phyloP scores from a whole-genome alignment of 2,329 filamentous ascomycete genomes.

The Colletotrichum cuscutae region DNA sequence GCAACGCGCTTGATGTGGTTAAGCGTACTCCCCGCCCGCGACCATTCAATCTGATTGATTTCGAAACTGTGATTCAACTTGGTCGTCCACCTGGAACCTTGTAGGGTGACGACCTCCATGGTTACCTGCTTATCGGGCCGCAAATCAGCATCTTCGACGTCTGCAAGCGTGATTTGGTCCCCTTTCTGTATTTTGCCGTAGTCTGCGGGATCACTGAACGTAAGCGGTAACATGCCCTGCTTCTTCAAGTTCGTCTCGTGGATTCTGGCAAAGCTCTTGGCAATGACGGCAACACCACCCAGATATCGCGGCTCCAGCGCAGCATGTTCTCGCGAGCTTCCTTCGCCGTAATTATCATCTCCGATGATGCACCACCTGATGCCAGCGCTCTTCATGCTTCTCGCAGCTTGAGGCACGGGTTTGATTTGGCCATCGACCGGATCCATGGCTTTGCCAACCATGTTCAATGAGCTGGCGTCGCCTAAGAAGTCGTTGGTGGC shows the following conservation, averaged over 20 bases:
- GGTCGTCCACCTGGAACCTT: constrained; percentile 42
- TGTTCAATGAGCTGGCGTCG: constrained; percentile 34
- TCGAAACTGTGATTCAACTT: constrained; percentile 46
- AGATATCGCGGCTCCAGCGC: constrained; percentile 87
- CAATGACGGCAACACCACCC: constrained; percentile 84
- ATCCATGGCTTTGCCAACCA: constrained; percentile 42
- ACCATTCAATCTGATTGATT: constrained; percentile 44
- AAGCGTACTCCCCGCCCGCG: constrained; percentile 47
- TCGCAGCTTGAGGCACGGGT: constrained; percentile 42
- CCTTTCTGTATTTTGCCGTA: constrained; percentile 73
- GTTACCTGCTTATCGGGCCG: constrained; percentile 41
- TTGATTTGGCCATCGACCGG: constrained; percentile 35
- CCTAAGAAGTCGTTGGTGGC: constrained; percentile 45
- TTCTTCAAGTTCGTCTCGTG: constrained; percentile 96
- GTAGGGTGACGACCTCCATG: constrained; percentile 41
- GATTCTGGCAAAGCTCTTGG: constrained; percentile 85
- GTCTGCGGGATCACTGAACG: constrained; percentile 77
- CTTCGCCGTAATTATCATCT: constrained; percentile 78
- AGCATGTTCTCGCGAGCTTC: constrained; percentile 86
- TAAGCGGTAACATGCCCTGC: constrained; percentile 68
- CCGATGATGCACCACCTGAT: constrained; percentile 46
- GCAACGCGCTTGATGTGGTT: constrained; percentile 43
- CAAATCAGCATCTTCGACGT: constrained; percentile 36
- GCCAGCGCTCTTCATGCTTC: constrained; percentile 36
- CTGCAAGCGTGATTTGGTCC: constrained; percentile 18